Evolutionary conservation across 805 yeast genomes (phyloP), one percentile per base, ranked within the genome.

Genomic region (Saccharomycopsis selenospora): DNA sequence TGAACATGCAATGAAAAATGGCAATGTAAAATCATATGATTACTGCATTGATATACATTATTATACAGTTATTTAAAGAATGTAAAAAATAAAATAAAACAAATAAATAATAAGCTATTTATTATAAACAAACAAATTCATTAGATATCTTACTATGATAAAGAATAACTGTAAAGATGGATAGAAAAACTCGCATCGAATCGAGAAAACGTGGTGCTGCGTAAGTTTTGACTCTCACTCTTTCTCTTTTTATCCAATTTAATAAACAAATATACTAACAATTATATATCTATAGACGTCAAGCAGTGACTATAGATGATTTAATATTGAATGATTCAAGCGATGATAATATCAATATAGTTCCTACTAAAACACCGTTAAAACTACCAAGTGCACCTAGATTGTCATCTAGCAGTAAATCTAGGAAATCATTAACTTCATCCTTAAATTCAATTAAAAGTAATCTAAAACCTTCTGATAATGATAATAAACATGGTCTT

Each of bases 401-500:
- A 30, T 28, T 46, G 13, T 46, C 47, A 11, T 46, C 49, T 3
- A 46, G 49, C 17, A 13, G 45, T 13, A 40, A 42, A 23, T 42
- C 33, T 5, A 26, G 49, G 20, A 42, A 36, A 43, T 47, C 50
- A n/a, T 42, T 47, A 22, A 47, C 47, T 8, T 28, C 23, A 33
- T 36, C 38, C 10, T 27, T 43, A 20, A 30, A 36, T 14, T 6
- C 20, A 4, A 26, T 47, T 8, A 47, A 43, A 18, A 43, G 22
- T 26, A 23, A 25, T 5, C 11, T 42, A 24, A 43, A 7, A 20
- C 27, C 25, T n/a, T 3, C 25, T 8, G 33, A 42, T 4, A 20
- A 42, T 7, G 20, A 33, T 33, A 20, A 20, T n/a, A n/a, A n/a
- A n/a, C n/a, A n/a, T n/a, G n/a, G n/a, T n/a, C n/a, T n/a, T n/a